phyloP scores from a whole-genome alignment of 1,139 yeast genomes.

The Lizanozyma gosingica region DNA sequence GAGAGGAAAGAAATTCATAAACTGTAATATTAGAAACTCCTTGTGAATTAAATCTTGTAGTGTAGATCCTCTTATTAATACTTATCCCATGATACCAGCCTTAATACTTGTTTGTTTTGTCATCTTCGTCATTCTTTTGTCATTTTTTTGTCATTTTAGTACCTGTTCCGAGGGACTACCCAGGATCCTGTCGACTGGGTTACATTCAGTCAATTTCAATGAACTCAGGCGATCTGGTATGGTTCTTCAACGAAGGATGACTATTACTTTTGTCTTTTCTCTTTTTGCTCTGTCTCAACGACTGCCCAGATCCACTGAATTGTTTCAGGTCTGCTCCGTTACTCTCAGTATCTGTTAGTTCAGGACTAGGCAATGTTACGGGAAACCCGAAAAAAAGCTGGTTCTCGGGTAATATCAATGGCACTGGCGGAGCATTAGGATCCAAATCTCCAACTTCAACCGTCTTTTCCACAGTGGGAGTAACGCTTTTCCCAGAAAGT shows the following conservation, averaged over 20 bases:
- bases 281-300: conserved; percentile 66
- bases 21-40: too few species aligned
- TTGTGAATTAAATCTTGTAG: too few species aligned
- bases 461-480: conserved; percentile 9
- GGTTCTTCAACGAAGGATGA: conserved; percentile 38
- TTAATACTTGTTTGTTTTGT: too few species aligned
- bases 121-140: too few species aligned
- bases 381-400: conserved; percentile 94
- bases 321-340: conserved; percentile 18
- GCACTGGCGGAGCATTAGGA: conserved; percentile 56
- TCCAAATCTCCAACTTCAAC: conserved; percentile 31
- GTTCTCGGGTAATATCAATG: conserved; percentile 69
- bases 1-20: too few species aligned
- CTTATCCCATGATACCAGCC: too few species aligned
- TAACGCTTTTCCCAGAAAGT: conserved; percentile 53
- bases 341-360: conserved; percentile 28
- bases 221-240: conserved; percentile 61
- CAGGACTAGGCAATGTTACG: conserved; percentile 57
- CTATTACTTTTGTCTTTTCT: conserved; percentile 50
- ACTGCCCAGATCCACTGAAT: conserved; percentile 60
- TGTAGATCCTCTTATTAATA: too few species aligned
- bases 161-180: too few species aligned
- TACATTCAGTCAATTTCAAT: conserved; percentile 82
- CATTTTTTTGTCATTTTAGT: too few species aligned
- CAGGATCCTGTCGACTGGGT: too few species aligned